phyloP scores from a whole-genome alignment of 2,329 filamentous ascomycete species.

The Microdochium trichocladiopsis region DNA sequence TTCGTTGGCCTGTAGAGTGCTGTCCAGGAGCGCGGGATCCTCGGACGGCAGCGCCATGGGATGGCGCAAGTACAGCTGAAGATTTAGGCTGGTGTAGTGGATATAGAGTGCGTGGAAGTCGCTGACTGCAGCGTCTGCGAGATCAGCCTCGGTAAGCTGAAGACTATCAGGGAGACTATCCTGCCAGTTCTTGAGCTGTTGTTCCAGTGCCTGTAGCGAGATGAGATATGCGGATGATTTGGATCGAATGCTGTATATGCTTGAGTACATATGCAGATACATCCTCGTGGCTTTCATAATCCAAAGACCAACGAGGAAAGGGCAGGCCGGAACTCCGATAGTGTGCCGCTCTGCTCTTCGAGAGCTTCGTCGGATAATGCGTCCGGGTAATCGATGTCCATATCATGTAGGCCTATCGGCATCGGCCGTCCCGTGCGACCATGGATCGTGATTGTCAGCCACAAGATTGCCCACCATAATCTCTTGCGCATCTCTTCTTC shows the following conservation, averaged over 20 bases:
- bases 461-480: constrained; percentile 67
- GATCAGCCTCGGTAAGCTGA: constrained; percentile 32
- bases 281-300: constrained; percentile 59
- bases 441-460: constrained; percentile 60
- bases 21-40: constrained; percentile 48
- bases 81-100: constrained; percentile 47
- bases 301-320: constrained; percentile 59
- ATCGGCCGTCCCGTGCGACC: constrained; percentile 74
- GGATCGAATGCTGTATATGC: constrained; percentile 64
- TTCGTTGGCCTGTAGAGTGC: constrained; percentile 60
- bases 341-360: constrained; percentile 55
- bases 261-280: constrained; percentile 67
- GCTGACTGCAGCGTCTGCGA: constrained; percentile 31
- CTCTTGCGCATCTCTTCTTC: constrained; percentile 72
- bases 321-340: constrained; percentile 50
- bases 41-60: constrained; percentile 51
- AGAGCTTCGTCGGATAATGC: constrained; percentile 65
- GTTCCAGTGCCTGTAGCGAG: constrained; percentile 58
- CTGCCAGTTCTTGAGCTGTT: constrained; percentile 55
- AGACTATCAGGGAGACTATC: constrained; percentile 57
- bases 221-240: constrained; percentile 56
- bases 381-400: constrained; percentile 72
- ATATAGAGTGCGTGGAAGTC: constrained; percentile 45
- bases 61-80: constrained; percentile 53
- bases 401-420: constrained; percentile 65